These are phyloP conservation scores for Acanthamoeba lenticulata DNA, from an alignment of 208 protist genomes.

Conservation along the genomic window DNA sequence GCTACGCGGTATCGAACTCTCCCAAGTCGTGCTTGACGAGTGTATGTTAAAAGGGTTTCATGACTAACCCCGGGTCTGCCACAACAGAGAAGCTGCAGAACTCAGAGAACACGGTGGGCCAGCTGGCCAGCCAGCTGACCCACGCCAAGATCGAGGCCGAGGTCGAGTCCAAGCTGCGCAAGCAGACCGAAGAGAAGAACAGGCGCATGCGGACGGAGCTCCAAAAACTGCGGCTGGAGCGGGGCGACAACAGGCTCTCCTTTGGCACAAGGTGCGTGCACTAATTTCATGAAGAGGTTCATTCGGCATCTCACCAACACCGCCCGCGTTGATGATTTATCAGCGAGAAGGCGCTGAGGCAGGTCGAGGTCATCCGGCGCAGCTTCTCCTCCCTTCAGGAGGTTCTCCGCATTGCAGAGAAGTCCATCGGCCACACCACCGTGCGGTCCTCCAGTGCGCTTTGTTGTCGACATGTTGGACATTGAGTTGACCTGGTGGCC, in stretches of 20 bases:
- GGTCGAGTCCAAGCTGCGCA: neutral
- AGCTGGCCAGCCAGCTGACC: neutral
- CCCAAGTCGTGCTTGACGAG: neutral
- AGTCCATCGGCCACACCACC: conserved; percentile 5
- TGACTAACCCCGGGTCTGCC: too few species aligned
- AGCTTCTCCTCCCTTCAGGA: neutral
- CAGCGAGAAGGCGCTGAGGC: neutral
- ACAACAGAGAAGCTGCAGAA: neutral
- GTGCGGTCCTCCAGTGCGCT: neutral
- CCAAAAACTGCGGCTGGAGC: conserved; percentile 2
- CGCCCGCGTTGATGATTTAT: neutral
- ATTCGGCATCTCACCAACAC: neutral
- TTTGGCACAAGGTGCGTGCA: neutral
- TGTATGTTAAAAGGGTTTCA: neutral
- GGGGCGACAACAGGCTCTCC: neutral
- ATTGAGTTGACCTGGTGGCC: neutral
- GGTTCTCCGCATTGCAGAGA: neutral
- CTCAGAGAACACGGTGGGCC: neutral
- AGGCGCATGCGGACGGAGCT: neutral
- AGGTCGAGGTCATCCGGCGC: neutral
- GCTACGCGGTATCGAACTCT: neutral
- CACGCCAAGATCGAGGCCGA: neutral
- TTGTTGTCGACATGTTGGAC: neutral
- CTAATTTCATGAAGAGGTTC: too few species aligned
- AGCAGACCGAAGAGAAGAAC: conserved; percentile 3